These are phyloP conservation scores for Teunomyces tritomae DNA, from an alignment of 805 yeast genomes.

Conservation along the genomic window DNA sequence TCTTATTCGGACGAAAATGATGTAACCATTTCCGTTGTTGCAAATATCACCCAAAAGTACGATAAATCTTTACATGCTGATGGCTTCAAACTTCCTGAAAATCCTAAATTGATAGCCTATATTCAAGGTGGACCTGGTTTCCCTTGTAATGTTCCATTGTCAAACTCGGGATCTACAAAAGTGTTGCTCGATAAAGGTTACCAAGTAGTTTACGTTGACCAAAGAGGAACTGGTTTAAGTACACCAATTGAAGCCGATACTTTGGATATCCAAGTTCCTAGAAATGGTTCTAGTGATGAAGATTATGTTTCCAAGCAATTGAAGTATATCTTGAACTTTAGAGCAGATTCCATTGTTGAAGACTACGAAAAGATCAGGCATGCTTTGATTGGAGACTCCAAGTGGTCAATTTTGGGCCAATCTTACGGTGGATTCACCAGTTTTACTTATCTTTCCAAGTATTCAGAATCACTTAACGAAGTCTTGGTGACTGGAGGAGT, in stretches of 20 bases:
- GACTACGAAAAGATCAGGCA: constrained; percentile 49
- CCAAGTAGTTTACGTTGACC: constrained; percentile 49
- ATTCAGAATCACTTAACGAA: constrained; percentile 39
- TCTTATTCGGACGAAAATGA: background rate
- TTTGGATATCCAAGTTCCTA: constrained; percentile 16
- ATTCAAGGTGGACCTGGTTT: constrained; percentile 60
- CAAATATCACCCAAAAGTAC: constrained; percentile 33
- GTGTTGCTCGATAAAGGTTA: constrained; percentile 40
- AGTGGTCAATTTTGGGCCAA: constrained; percentile 56
- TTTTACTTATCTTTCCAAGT: constrained; percentile 48
- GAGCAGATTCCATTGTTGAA: constrained; percentile 52
- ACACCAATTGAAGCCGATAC: constrained; percentile 41
- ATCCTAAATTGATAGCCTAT: constrained; percentile 38
- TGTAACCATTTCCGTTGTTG: constrained; percentile 20
- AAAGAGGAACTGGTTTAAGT: constrained; percentile 61
- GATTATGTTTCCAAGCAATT: constrained; percentile 26
- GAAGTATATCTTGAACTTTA: constrained; percentile 41
- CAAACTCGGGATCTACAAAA: constrained; percentile 36
- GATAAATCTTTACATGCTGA: constrained; percentile 16
- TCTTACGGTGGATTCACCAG: constrained; percentile 56
- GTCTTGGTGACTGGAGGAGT: constrained; percentile 57
- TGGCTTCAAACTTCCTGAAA: constrained; percentile 21
- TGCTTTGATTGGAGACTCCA: constrained; percentile 30
- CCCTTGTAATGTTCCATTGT: constrained; percentile 38
- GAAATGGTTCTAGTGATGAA: constrained; percentile 13